Percentiles rank a stretch among this genome's conserved stretches.
phyloP scores from a whole-genome alignment of 495 filamentous ascomycete species.

The Aspergillus wentii region DNA sequence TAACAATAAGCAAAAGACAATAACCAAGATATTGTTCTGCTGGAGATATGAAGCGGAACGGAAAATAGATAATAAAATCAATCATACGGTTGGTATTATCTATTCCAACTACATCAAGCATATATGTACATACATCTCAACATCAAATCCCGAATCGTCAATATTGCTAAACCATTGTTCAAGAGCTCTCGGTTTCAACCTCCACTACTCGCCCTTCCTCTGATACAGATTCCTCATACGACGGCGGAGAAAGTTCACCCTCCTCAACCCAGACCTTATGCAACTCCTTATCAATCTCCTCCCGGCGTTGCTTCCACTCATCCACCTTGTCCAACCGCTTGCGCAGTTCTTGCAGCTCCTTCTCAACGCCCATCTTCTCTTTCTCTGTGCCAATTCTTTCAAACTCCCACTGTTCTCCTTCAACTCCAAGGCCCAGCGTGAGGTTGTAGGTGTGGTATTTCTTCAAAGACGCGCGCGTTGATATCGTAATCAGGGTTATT shows the following conservation, averaged over 20 bases:
- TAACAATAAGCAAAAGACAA: neutral
- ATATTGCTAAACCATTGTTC: too few relatives aligned
- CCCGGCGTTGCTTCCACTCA: conserved; percentile 71
- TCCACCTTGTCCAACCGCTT: conserved; percentile 77
- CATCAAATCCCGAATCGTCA: too few relatives aligned
- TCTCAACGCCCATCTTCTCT: conserved; percentile 87
- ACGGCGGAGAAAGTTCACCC: conserved; percentile 36
- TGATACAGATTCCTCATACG: conserved; percentile 22
- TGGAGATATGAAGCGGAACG: neutral
- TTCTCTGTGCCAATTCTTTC: conserved; percentile 87
- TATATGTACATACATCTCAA: too few relatives aligned
- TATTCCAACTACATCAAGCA: too few relatives aligned
- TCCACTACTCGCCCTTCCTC: conserved; percentile 4
- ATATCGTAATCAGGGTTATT: conserved; percentile 92
- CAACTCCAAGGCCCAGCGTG: conserved; percentile 67
- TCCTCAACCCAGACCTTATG: conserved; percentile 53
- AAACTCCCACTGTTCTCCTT: conserved; percentile 71
- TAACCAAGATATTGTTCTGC: too few relatives aligned
- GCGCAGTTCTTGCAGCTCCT: conserved; percentile 77
- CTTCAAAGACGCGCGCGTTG: conserved; percentile 86
- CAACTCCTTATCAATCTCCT: conserved; percentile 69
- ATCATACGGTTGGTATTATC: neutral
- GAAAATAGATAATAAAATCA: neutral
- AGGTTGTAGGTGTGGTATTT: conserved; percentile 92
- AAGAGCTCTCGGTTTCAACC: too few relatives aligned